A percentile compares a stretch with the other conserved stretches of the same genome.
Conservation (phyloP, 805 yeast genomes). For the Sungouiozyma intestinalis region DNA sequence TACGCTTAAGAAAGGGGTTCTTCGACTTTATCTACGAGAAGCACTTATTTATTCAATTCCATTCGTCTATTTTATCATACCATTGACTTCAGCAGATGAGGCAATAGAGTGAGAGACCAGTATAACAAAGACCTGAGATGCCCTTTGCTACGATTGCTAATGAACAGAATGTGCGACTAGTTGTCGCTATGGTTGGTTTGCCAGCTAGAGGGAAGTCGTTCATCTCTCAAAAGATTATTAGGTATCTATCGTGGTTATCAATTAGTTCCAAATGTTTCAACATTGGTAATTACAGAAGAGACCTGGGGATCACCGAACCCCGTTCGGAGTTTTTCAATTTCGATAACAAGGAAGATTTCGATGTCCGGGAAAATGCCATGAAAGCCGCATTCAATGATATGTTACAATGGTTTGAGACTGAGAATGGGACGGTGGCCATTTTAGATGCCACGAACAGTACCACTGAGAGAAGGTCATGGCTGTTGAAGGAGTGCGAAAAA, state of each 20-base stretch:
- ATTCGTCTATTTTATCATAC: too few species aligned
- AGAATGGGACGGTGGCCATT: slow-evolving; percentile 77
- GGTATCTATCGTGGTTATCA: slow-evolving; percentile 87
- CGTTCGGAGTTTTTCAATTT: slow-evolving; percentile 72
- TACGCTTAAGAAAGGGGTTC: neutral
- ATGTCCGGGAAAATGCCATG: slow-evolving; percentile 59
- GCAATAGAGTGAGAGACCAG: too few species aligned
- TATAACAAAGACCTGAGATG: too few species aligned
- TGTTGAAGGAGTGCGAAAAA: slow-evolving; percentile 49
- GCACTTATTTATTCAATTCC: neutral
- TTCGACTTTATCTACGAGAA: neutral
- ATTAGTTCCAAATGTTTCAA: slow-evolving; percentile 80
- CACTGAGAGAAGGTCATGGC: slow-evolving; percentile 51
- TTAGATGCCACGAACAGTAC: slow-evolving; percentile 92
- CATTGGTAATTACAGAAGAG: slow-evolving; percentile 77
- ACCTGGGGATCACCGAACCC: slow-evolving; percentile 38
- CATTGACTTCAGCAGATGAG: too few species aligned
- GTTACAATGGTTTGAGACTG: slow-evolving; percentile 56
- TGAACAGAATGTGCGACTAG: slow-evolving; percentile 53
- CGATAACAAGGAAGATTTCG: slow-evolving; percentile 51
- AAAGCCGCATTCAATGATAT: slow-evolving; percentile 64
- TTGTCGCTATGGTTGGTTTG: slow-evolving; percentile 82
- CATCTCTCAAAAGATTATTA: slow-evolving; percentile 86
- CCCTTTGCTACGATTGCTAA: slow-evolving; percentile 31
- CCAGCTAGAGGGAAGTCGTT: slow-evolving; percentile 92